Evolutionary conservation across 1,139 yeast species (phyloP).

Genomic region (Blastobotrys aristatus): DNA sequence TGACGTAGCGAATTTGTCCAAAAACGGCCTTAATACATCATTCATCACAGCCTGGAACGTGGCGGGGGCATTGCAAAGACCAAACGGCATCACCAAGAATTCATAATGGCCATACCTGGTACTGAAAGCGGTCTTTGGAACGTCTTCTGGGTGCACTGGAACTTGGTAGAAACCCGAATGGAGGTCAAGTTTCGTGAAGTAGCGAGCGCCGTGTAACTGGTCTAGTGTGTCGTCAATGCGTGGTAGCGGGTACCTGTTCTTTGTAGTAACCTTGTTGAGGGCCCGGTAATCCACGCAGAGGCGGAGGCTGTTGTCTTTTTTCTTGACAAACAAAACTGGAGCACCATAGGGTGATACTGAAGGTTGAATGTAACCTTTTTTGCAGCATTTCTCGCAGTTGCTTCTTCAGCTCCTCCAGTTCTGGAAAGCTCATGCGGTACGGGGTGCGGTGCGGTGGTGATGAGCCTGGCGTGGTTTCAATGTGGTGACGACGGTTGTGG

Average conservation of each 20-base stretch:
- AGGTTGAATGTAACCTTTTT: background rate
- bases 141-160: background rate
- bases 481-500: background rate
- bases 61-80: no score
- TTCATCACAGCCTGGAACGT: background rate
- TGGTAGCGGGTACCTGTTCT: slow-evolving; percentile 12
- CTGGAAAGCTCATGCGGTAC: background rate
- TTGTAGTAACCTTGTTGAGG: slow-evolving; percentile 14
- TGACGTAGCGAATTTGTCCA: background rate
- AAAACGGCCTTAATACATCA: background rate
- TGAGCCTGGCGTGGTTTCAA: background rate
- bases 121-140: background rate
- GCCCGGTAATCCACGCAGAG: slow-evolving; percentile 21
- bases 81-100: background rate
- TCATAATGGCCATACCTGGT: background rate
- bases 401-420: background rate
- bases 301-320: slow-evolving; percentile 21
- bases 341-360: background rate
- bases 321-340: slow-evolving; percentile 18
- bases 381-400: background rate
- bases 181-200: slow-evolving; percentile 21
- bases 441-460: background rate
- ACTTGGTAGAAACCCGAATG: slow-evolving; percentile 25
- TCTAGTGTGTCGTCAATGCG: slow-evolving; percentile 5
- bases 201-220: slow-evolving; percentile 5